Base-by-base conservation (phyloP, 805 yeast species). In the Ogataea angusta region DNA sequence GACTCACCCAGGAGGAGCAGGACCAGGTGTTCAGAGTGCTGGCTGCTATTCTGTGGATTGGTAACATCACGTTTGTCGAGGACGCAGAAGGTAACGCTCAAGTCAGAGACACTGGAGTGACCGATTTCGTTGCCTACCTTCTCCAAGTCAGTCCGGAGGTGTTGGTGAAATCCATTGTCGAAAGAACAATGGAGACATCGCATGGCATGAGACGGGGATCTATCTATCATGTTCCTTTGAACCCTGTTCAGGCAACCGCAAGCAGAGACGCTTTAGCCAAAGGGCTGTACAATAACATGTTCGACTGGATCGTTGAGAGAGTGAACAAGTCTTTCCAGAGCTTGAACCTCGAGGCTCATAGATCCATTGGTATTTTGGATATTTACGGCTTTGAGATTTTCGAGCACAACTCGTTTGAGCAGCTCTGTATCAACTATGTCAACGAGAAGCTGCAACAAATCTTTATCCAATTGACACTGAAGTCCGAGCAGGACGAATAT, bases 401-500 rank as follows among this genome's bases (percentile, higher is more conserved):
- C 60, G 96, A 90, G 42, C 91, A 86, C 54, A 90, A 90, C 67
- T 86, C 96, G 2, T 90, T 91, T 62, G 97, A 91, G 62, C 98
- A 90, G 66, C 73, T 90, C 49, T 90, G 97, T 68, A 90, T 90
- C 69, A 90, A 91, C 63, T 90, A 91, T 54, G 97, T 90, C 50
- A 90, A 90, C 64, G 98, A 90, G 64, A 91, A 91, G 66, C 73
- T 91, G 52, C 97, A 90, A 68, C 99, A 91, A 63, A 93, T 91
- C 59, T 93, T 93, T 57, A 93, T 93, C 61, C 95, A 93, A 63
- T 74, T 93, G 57, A 93, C 99, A 2, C 74, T 93, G 57, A 93
- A 93, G 66, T 85, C 97, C 0, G 99, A 93, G 67, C 99, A 93
- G 69, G 99, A 93, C 50, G 98, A 93, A 60, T 93, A 93, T 57